Evolutionary conservation across 257 asterid genomes (phyloP), one percentile per base, ranked within the genome.

Genomic region (Scutellaria barbata): DNA sequence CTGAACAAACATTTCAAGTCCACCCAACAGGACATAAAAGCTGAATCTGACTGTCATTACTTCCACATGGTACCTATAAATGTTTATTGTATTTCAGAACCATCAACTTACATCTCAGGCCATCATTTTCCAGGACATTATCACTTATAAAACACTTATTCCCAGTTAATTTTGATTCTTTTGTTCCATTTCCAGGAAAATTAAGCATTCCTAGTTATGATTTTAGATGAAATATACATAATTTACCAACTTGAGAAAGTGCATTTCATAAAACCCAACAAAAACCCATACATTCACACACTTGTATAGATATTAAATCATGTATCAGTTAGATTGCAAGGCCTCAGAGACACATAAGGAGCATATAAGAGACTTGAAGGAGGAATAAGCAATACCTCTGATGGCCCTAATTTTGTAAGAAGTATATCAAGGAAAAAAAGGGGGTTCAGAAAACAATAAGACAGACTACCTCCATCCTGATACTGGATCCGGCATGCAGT

Each of bases 391-490:
- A 37, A 48, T 10, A n/a, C 41, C 43, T 43, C 43, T 17, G 25
- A 40, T 41, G 55, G 14, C 68, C 48, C 35, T 33, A 48, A 59
- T 33, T 54, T 9, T 35, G 51, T 4, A 18, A 48, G 39, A 51
- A 20, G 10, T 12, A 45, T 41, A 56, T 20, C 42, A 62, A 71
- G 42, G 69, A 16, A 63, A 61, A 65, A 56, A 3, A 51, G 52
- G 56, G 30, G 56, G 30, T 56, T 17, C 66, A 25, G 1, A 8
- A 37, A 52, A 62, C 50, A 71, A 30, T 46, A 20, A 58, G 77
- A 79, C 12, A 53, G 79, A 35, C 79, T 83, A 95, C 99, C 99
- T 90, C 96, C 82, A 79, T 76, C 77, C 89, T 77, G 79, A 88
- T 73, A 76, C 95, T 87, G 78, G 89, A 82, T 78, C 95, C 98